These are phyloP conservation scores for Luffa acutangula DNA, from an alignment of 306 rosid species.

Conservation along the genomic window DNA sequence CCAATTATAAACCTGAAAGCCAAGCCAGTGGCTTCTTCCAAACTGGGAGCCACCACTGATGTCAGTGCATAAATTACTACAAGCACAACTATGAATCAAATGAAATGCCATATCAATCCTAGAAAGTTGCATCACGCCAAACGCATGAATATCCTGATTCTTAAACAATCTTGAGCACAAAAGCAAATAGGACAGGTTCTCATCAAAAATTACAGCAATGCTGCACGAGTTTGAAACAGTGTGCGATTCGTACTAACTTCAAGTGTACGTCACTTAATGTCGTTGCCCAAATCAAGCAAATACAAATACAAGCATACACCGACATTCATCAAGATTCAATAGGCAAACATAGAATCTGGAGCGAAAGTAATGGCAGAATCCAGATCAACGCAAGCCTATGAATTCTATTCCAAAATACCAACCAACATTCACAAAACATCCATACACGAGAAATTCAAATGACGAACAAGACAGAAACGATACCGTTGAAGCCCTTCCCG, in stretches of 20 bases:
- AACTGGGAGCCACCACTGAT: constrained; percentile 42
- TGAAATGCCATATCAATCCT: not conserved
- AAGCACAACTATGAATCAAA: not conserved
- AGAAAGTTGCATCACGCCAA: not conserved
- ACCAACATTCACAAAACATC: not conserved
- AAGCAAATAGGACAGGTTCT: not conserved
- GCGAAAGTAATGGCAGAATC: not conserved
- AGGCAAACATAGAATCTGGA: not conserved
- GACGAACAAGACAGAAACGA: not conserved
- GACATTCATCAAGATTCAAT: not conserved
- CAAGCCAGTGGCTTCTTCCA: constrained; percentile 96
- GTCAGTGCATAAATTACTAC: constrained; percentile 5
- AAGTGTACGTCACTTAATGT: not conserved
- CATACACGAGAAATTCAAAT: not conserved
- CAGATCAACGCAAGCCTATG: not conserved
- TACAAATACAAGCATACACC: not conserved
- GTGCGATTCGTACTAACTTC: not conserved
- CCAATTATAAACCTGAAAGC: constrained; percentile 91
- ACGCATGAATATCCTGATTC: not conserved
- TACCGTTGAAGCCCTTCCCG: constrained; percentile 71
- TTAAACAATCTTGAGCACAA: not conserved
- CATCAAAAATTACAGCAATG: not conserved
- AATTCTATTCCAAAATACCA: not conserved
- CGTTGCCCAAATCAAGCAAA: not conserved
- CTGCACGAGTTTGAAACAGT: not conserved